Evolutionary conservation across 768 basidiomycete species (phyloP).

Genomic region (Arthromyces matolae): DNA sequence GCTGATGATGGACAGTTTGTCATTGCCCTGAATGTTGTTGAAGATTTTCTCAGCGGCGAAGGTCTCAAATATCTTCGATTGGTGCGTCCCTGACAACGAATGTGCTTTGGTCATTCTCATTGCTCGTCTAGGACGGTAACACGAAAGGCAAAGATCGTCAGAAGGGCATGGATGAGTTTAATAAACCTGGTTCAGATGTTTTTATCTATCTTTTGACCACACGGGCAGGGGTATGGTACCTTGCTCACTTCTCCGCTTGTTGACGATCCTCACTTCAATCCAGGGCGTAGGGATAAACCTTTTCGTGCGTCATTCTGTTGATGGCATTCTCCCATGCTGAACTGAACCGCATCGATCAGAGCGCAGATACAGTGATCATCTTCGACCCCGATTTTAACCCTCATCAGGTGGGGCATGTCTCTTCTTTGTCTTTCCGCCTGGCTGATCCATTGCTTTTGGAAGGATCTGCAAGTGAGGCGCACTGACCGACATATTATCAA

Average conservation of each 20-base stretch:
- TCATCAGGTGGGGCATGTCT: constrained; percentile 62
- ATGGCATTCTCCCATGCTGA: background rate
- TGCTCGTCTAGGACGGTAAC: constrained; percentile 68
- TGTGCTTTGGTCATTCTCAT: background rate
- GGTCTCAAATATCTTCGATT: constrained; percentile 75
- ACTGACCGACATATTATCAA: background rate
- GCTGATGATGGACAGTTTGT: constrained; percentile 58
- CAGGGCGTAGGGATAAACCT: constrained; percentile 90
- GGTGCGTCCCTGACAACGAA: constrained; percentile 35
- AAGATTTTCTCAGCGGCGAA: constrained; percentile 86
- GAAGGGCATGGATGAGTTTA: constrained; percentile 93
- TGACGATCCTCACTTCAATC: background rate
- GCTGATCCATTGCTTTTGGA: background rate
- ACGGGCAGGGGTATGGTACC: constrained; percentile 66
- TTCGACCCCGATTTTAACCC: constrained; percentile 98
- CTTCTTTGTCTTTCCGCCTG: background rate
- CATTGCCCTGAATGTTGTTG: constrained; percentile 80
- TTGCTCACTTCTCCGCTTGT: background rate
- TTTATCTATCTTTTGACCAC: constrained; percentile 92
- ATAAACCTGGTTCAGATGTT: constrained; percentile 78
- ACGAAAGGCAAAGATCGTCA: constrained; percentile 85
- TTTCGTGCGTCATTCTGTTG: constrained; percentile 30
- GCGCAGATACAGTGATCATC: constrained; percentile 90
- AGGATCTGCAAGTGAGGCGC: constrained; percentile 82
- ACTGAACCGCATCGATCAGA: constrained; percentile 41